These are phyloP conservation scores for Lathyrus tuberosus DNA, from an alignment of 306 rosid genomes.

Conservation along the genomic window DNA sequence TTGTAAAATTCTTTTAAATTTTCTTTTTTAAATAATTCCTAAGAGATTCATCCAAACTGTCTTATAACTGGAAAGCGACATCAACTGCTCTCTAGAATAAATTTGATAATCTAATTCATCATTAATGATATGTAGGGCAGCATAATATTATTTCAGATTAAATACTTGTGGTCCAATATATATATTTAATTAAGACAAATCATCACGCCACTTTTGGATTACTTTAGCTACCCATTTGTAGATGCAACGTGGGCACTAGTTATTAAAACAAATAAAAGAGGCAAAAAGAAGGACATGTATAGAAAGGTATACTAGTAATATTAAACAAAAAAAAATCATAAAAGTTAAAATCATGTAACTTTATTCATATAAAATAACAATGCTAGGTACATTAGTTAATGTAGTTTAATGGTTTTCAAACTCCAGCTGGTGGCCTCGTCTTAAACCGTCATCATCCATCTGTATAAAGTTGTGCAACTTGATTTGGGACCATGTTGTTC, in stretches of 20 bases:
- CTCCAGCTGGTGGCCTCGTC: not conserved
- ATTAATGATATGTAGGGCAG: not conserved
- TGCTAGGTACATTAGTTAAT: not conserved
- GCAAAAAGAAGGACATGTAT: not conserved
- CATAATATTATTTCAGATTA: not conserved
- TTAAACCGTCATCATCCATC: not conserved
- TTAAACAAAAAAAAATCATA: not conserved
- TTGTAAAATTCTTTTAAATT: not conserved
- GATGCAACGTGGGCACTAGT: slow-evolving; percentile 23
- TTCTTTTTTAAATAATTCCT: not conserved
- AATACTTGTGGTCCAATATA: slow-evolving; percentile 1
- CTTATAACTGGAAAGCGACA: slow-evolving; percentile 1
- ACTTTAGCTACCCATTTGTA: slow-evolving; percentile 1
- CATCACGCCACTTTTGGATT: slow-evolving; percentile 3
- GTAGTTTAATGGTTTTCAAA: not conserved
- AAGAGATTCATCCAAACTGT: slow-evolving; percentile 2
- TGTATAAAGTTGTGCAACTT: not conserved
- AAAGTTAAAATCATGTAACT: not conserved
- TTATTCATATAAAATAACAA: not conserved
- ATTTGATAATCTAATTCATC: slow-evolving; percentile 6
- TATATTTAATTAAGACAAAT: not conserved
- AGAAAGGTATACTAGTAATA: too few species aligned
- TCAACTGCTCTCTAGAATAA: not conserved
- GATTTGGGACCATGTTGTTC: not conserved
- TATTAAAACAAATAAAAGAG: not conserved